Conservation (phyloP, 495 filamentous ascomycete genomes). For the Patellaria atrata region DNA sequence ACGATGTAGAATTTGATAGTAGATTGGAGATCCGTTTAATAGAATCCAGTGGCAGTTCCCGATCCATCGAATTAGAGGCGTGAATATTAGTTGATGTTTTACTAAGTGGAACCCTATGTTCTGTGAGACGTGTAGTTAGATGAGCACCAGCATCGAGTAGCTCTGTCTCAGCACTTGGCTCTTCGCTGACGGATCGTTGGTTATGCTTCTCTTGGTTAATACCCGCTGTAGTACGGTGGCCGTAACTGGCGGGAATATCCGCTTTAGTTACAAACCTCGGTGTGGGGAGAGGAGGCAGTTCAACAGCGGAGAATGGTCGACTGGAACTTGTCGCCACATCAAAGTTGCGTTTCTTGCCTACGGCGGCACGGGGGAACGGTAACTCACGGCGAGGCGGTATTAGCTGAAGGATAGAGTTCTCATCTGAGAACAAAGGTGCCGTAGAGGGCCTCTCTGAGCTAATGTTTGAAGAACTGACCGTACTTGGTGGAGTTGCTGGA, state of each 20-base stretch:
- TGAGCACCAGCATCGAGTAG: too few species aligned
- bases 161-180: too few species aligned
- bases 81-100: neutral
- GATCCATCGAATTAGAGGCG: neutral
- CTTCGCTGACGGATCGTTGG: too few species aligned
- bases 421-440: constrained; percentile 2
- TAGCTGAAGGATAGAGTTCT: constrained; percentile 1
- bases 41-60: neutral
- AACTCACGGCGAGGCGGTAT: constrained; percentile 28
- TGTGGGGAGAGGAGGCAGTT: constrained; percentile 5
- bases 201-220: too few species aligned
- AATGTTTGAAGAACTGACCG: constrained; percentile 3
- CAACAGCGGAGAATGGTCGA: constrained; percentile 7
- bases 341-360: constrained; percentile 1
- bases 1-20: constrained; percentile 1
- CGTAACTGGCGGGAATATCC: too few species aligned
- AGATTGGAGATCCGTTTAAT: neutral
- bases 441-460: constrained; percentile 7
- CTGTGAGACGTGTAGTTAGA: neutral
- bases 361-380: constrained; percentile 21
- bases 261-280: constrained; percentile 2
- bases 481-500: neutral
- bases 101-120: neutral
- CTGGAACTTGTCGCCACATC: constrained; percentile 4
- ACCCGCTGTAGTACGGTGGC: too few species aligned